Conservation (phyloP, 2,329 filamentous ascomycete genomes). For the Beauveria asiatica region DNA sequence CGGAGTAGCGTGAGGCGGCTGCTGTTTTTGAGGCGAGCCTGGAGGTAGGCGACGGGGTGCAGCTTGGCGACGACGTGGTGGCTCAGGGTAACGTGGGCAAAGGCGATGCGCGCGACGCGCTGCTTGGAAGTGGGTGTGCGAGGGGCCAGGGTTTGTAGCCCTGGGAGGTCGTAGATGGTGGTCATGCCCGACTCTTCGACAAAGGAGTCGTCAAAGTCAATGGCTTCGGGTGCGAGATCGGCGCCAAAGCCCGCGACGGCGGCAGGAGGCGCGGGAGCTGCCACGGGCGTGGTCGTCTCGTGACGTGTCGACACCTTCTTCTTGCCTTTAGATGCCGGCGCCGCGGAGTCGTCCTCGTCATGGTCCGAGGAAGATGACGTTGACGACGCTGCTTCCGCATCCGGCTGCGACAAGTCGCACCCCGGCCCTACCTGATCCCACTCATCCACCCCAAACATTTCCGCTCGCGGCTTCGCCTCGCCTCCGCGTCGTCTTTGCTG, state of each 20-base stretch:
- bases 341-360: not conserved
- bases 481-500: slow-evolving; percentile 14
- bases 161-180: slow-evolving; percentile 52
- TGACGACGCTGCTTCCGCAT: no score
- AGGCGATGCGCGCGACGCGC: slow-evolving; percentile 47
- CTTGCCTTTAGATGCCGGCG: not conserved
- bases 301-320: not conserved
- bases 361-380: no score
- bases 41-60: slow-evolving; percentile 50
- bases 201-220: slow-evolving; percentile 37
- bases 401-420: no score
- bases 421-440: not conserved
- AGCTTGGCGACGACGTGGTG: slow-evolving; percentile 55
- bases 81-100: slow-evolving; percentile 42
- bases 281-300: not conserved
- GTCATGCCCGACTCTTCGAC: slow-evolving; percentile 53
- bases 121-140: slow-evolving; percentile 45
- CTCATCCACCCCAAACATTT: slow-evolving; percentile 7
- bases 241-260: not conserved
- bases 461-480: slow-evolving; percentile 5
- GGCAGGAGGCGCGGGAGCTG: not conserved
- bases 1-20: slow-evolving; percentile 47
- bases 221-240: not conserved
- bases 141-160: slow-evolving; percentile 46
- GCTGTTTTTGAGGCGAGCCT: slow-evolving; percentile 46